These are phyloP conservation scores for Globisporangium perplexum DNA, from an alignment of 352 stramenopile species.

Conservation along the genomic window DNA sequence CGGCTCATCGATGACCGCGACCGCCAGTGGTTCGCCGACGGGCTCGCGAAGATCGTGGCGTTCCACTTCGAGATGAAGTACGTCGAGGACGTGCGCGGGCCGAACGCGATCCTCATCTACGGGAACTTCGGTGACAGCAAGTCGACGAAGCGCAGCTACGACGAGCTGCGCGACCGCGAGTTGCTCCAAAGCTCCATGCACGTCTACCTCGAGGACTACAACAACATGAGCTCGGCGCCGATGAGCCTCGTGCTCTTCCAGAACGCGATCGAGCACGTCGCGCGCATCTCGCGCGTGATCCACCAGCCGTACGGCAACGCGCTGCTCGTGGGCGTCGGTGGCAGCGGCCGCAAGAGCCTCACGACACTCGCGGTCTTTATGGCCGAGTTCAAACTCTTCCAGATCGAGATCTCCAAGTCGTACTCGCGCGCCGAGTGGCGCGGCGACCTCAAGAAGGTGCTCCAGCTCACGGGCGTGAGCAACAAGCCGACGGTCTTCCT, in stretches of 20 bases:
- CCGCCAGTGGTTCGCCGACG: constrained; percentile 79
- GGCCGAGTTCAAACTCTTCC: constrained; percentile 92
- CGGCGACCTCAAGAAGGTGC: constrained; percentile 90
- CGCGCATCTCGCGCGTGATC: constrained; percentile 90
- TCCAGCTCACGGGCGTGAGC: constrained; percentile 67
- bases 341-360: constrained; percentile 89
- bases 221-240: constrained; percentile 91
- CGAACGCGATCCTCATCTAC: constrained; percentile 79
- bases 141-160: constrained; percentile 70
- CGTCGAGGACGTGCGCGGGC: constrained; percentile 43
- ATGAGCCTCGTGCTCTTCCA: constrained; percentile 95
- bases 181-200: constrained; percentile 84
- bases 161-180: constrained; percentile 81
- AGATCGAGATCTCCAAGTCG: constrained; percentile 95
- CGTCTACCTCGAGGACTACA: constrained; percentile 94
- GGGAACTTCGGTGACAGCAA: constrained; percentile 87
- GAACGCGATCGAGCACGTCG: constrained; percentile 93
- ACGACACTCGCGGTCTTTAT: constrained; percentile 93
- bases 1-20: constrained; percentile 89
- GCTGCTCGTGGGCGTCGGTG: constrained; percentile 91
- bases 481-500: constrained; percentile 91
- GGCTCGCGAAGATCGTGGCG: constrained; percentile 62
- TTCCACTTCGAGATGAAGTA: constrained; percentile 82
- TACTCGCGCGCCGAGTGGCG: constrained; percentile 92
- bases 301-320: constrained; percentile 92